Evolutionary conservation across 495 filamentous ascomycete genomes (phyloP).

Genomic region (Letharia lupina): DNA sequence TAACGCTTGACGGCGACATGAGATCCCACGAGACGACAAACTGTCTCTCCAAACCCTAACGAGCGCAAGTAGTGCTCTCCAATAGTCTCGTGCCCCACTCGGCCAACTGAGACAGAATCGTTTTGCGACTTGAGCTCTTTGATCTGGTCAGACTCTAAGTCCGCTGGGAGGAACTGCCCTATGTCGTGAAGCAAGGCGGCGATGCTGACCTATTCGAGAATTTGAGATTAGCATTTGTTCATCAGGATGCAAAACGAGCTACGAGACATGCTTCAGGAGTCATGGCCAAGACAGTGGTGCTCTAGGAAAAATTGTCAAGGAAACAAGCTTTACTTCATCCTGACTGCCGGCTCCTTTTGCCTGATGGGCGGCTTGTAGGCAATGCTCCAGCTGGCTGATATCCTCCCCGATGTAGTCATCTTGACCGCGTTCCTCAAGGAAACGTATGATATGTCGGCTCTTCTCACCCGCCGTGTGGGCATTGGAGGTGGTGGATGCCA

Average conservation of each 20-base stretch:
- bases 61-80: constrained; percentile 5
- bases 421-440: constrained; percentile 9
- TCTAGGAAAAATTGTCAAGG: background rate
- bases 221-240: background rate
- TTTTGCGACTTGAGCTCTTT: background rate
- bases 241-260: background rate
- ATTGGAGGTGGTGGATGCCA: background rate
- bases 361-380: background rate
- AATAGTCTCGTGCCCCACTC: background rate
- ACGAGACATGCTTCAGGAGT: background rate
- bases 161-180: background rate
- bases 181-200: constrained; percentile 5
- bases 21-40: constrained; percentile 6
- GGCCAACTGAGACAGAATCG: constrained; percentile 4
- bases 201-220: background rate
- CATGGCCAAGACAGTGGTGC: background rate
- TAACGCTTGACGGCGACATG: constrained; percentile 4
- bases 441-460: constrained; percentile 1
- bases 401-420: constrained; percentile 8
- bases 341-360: background rate
- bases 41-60: background rate
- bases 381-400: constrained; percentile 10
- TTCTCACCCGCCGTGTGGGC: background rate
- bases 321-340: background rate
- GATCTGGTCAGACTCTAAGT: background rate